Evolutionary conservation across 192 early-diverging fungal genomes (phyloP).

Genomic region (Gryganskiella cystojenkinii): DNA sequence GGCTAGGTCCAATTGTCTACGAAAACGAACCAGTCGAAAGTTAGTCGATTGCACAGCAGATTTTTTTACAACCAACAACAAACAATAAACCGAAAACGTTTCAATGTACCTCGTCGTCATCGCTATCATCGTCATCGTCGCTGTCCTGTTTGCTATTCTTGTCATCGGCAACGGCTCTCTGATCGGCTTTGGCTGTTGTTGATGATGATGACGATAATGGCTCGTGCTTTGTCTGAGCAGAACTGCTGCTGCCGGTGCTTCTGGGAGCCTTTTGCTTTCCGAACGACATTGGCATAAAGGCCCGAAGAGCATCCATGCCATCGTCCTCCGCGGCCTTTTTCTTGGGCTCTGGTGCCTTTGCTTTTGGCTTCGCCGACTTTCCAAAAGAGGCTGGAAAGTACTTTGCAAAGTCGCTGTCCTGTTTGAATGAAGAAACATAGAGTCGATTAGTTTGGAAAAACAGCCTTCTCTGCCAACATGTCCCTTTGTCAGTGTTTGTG

Average conservation of each 20-base stretch:
- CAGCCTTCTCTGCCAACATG: too few species aligned
- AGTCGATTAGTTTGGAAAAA: too few species aligned
- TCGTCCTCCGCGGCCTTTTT: slow-evolving; percentile 16
- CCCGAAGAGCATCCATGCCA: slow-evolving; percentile 55
- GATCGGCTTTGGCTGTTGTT: not conserved
- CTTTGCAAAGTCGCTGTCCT: slow-evolving; percentile 63
- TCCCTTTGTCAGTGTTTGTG: too few species aligned
- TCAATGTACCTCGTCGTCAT: slow-evolving; percentile 13
- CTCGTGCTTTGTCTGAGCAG: not conserved
- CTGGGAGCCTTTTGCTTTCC: slow-evolving; percentile 55
- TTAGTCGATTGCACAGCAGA: too few species aligned
- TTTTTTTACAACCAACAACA: not conserved
- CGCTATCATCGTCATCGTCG: slow-evolving; percentile 46
- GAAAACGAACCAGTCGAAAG: too few species aligned
- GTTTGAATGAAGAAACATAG: not conserved
- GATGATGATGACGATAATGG: slow-evolving; percentile 1
- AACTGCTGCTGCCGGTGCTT: not conserved
- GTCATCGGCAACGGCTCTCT: slow-evolving; percentile 4
- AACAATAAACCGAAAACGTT: not conserved
- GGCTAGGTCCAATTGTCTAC: too few species aligned
- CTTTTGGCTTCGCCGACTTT: slow-evolving; percentile 21
- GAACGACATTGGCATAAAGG: slow-evolving; percentile 64
- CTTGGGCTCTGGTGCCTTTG: slow-evolving; percentile 31
- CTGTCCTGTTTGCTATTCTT: slow-evolving; percentile 8
- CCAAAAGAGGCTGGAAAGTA: slow-evolving; percentile 60